Evolutionary conservation across 2,329 filamentous ascomycete genomes (phyloP), one percentile per base, ranked within the genome.

Genomic region (Colletotrichum paranaense): DNA sequence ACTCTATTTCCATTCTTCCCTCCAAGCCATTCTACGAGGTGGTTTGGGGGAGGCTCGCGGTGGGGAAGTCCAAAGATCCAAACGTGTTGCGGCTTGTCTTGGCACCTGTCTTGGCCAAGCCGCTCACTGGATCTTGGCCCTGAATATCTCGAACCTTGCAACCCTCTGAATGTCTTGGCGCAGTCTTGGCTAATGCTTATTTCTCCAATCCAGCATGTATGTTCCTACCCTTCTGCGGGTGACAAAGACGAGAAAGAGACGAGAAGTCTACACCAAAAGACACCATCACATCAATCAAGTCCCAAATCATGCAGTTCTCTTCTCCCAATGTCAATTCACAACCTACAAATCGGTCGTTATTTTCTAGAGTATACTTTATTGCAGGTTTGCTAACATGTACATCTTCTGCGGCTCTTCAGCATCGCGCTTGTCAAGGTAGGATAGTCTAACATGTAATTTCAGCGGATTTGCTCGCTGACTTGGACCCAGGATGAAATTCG

Each of bases 401-500:
- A 68, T 70, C 26, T 53, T 42, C 55, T 58, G 49, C 68, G 64
- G 52, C 77, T 80, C 79, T 76, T 81, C 81, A 95, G 92, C 81
- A 94, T 95, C 82, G 93, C 93, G 57, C 85, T 95, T 32, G 90
- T 92, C 77, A 94, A 95, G 84, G 89, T 90, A 78, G 60, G 82
- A 74, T 35, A 53, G 16, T 8, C 14, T 12, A 8, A n/a, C n/a
- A 60, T 8, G 9, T 7, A 30, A 56, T 14, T 26, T 56, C 63
- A 12, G 28, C 58, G 55, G 8, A 12, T 7, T 11, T 30, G 14
- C 3, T 14, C 24, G 14, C 12, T 69, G 19, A 71, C 38, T 73
- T 66, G 46, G 28, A 14, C 3, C 59, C 73, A 91, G 88, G 87
- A 94, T 82, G 91, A 98, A 85, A 97, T 98, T 74, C 92, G 94